Percentiles rank a stretch among this genome's conserved stretches.
Evolutionary conservation across 2,329 filamentous ascomycete species (phyloP).

Genomic region (Aaosphaeria arxii): DNA sequence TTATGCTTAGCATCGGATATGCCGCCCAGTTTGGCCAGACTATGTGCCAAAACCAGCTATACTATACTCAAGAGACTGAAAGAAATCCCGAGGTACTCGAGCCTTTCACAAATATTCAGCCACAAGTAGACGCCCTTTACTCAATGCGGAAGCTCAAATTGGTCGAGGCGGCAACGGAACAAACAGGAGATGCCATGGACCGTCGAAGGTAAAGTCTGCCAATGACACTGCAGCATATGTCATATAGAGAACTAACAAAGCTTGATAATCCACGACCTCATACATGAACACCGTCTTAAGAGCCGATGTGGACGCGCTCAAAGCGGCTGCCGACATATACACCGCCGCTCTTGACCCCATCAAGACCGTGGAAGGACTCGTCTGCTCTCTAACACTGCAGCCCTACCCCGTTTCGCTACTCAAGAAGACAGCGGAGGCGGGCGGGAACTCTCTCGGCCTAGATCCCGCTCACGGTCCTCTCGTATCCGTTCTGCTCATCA

Average conservation of each 20-base stretch:
- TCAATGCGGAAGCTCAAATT: too few species aligned
- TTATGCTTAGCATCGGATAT: background rate
- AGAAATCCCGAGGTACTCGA: background rate
- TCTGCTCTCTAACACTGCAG: constrained; percentile 13
- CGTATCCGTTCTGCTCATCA: constrained; percentile 15
- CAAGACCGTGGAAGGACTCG: constrained; percentile 5
- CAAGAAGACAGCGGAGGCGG: constrained; percentile 5
- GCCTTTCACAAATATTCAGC: background rate
- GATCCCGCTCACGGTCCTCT: constrained; percentile 12
- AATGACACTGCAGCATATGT: too few species aligned
- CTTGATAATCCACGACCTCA: background rate
- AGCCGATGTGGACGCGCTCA: background rate
- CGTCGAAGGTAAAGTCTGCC: too few species aligned
- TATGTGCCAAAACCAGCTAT: background rate
- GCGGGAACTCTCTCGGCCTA: constrained; percentile 18
- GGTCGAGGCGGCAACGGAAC: too few species aligned
- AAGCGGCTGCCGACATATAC: background rate
- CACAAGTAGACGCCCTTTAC: too few species aligned
- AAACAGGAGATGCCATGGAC: too few species aligned
- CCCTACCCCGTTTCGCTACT: constrained; percentile 12
- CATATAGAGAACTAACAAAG: background rate
- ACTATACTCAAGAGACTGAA: background rate
- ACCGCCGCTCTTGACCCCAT: constrained; percentile 3
- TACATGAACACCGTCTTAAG: background rate
- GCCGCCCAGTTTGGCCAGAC: background rate